These are phyloP conservation scores for Yarrowia sp. DNA, from an alignment of 805 yeast genomes.

Conservation along the genomic window DNA sequence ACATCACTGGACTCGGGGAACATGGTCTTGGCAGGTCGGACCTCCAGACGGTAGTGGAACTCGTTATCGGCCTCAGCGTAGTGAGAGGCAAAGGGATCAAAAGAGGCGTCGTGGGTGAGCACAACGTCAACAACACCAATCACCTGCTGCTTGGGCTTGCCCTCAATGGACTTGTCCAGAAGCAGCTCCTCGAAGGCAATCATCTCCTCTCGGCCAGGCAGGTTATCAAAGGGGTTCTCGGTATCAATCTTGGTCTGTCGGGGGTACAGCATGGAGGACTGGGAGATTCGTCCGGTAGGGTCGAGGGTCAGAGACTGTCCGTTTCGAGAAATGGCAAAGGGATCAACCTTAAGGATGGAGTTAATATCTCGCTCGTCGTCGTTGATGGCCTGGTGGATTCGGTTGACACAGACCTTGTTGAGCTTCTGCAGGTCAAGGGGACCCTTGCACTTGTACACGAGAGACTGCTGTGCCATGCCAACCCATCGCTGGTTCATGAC, in stretches of 20 bases:
- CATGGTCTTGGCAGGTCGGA: conserved; percentile 26
- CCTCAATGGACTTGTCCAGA: conserved; percentile 27
- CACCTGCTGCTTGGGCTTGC: conserved; percentile 26
- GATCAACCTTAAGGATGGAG: conserved; percentile 28
- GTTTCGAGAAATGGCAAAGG: conserved; percentile 33
- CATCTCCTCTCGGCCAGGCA: conserved; percentile 28
- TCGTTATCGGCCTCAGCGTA: conserved; percentile 13
- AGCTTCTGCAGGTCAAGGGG: conserved; percentile 27
- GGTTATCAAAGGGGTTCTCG: conserved; percentile 30
- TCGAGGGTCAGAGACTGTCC: conserved; percentile 36
- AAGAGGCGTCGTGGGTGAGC: conserved; percentile 19
- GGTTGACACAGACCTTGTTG: conserved; percentile 15
- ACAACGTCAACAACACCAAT: conserved; percentile 35
- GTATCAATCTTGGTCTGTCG: conserved; percentile 19
- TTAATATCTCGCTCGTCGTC: conserved; percentile 34
- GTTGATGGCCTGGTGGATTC: conserved; percentile 34
- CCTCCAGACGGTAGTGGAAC: conserved; percentile 31
- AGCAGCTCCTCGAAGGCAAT: conserved; percentile 32
- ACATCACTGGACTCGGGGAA: conserved; percentile 15
- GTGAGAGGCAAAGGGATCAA: conserved; percentile 24
- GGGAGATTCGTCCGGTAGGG: conserved; percentile 35
- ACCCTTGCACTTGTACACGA: conserved; percentile 22
- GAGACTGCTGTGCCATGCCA: conserved; percentile 26
- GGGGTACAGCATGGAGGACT: conserved; percentile 26
- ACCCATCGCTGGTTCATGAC: conserved; percentile 37